Percentiles rank a stretch among this genome's conserved stretches.
Conservation (phyloP, 2,329 filamentous ascomycete genomes). For the Hymenoscyphus scutula region DNA sequence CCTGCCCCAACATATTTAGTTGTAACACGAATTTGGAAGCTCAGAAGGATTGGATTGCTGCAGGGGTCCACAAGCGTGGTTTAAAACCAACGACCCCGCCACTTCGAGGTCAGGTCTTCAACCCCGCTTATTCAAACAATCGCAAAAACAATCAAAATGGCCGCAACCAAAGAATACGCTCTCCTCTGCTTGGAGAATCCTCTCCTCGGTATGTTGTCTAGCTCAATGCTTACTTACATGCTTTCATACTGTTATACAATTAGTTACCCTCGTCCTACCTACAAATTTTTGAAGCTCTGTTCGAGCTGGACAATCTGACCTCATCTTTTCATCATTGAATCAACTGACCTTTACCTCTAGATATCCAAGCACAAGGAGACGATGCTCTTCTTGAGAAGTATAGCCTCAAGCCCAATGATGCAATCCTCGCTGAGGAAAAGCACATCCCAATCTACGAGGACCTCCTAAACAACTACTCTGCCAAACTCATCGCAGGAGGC, state of each 20-base stretch:
- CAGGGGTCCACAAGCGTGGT: not conserved
- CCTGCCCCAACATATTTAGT: not conserved
- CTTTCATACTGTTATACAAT: not conserved
- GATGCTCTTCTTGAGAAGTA: conserved; percentile 89
- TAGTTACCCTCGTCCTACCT: not conserved
- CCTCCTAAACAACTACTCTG: conserved; percentile 85
- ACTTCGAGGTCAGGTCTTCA: not conserved
- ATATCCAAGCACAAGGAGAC: conserved; percentile 87
- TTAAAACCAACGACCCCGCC: conserved; percentile 8
- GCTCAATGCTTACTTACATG: not conserved
- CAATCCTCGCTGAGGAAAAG: conserved; percentile 91
- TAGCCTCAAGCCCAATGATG: conserved; percentile 90
- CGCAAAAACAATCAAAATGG: conserved; percentile 53
- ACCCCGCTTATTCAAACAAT: not conserved
- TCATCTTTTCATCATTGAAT: not conserved
- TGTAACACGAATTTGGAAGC: not conserved
- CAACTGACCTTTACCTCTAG: conserved; percentile 42
- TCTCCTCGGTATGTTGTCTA: conserved; percentile 68
- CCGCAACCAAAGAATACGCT: conserved; percentile 74
- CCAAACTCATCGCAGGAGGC: conserved; percentile 92
- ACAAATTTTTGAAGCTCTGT: not conserved
- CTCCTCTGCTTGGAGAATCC: conserved; percentile 97
- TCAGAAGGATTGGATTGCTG: too few relatives aligned
- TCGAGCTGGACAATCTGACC: not conserved
- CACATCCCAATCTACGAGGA: conserved; percentile 91